These are phyloP conservation scores for Claviceps pusilla DNA, from an alignment of 2,329 filamentous ascomycete genomes.

Conservation along the genomic window DNA sequence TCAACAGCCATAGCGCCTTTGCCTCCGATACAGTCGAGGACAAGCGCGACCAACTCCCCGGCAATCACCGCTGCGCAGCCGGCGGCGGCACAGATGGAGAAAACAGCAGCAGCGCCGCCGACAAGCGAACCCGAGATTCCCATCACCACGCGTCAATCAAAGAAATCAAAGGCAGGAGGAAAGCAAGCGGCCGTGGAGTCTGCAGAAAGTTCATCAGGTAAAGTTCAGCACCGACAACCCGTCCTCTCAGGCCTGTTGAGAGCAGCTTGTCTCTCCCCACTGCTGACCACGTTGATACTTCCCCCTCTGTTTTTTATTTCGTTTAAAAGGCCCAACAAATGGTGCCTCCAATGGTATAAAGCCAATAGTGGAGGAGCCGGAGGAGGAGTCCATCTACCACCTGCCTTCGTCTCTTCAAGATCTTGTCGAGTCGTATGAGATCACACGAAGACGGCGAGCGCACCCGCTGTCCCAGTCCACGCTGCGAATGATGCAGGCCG, in stretches of 20 bases:
- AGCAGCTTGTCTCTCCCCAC: neutral
- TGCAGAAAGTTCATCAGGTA: slow-evolving; percentile 31
- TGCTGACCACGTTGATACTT: neutral
- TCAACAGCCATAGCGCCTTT: slow-evolving; percentile 30
- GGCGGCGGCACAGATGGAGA: slow-evolving; percentile 20
- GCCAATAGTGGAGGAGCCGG: slow-evolving; percentile 24
- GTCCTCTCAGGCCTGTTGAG: neutral
- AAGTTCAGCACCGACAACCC: slow-evolving; percentile 1
- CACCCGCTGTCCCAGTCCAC: slow-evolving; percentile 49
- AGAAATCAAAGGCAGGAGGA: slow-evolving; percentile 27
- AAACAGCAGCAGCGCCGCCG: slow-evolving; percentile 2
- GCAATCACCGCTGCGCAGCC: slow-evolving; percentile 33
- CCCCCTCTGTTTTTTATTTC: neutral
- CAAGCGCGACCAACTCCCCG: slow-evolving; percentile 41
- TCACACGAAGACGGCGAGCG: slow-evolving; percentile 55
- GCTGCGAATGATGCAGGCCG: slow-evolving; percentile 59
- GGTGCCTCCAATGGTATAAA: slow-evolving; percentile 37
- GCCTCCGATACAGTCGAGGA: slow-evolving; percentile 38
- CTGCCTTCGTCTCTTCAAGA: slow-evolving; percentile 80
- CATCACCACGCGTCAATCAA: slow-evolving; percentile 18
- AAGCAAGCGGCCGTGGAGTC: slow-evolving; percentile 30
- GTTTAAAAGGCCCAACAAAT: slow-evolving; percentile 28
- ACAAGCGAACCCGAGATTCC: slow-evolving; percentile 11
- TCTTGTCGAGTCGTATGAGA: slow-evolving; percentile 79
- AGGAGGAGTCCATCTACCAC: slow-evolving; percentile 80